Evolutionary conservation across 1,284 basidiomycete species (phyloP).

Genomic region (Anthracocystis setariae): DNA sequence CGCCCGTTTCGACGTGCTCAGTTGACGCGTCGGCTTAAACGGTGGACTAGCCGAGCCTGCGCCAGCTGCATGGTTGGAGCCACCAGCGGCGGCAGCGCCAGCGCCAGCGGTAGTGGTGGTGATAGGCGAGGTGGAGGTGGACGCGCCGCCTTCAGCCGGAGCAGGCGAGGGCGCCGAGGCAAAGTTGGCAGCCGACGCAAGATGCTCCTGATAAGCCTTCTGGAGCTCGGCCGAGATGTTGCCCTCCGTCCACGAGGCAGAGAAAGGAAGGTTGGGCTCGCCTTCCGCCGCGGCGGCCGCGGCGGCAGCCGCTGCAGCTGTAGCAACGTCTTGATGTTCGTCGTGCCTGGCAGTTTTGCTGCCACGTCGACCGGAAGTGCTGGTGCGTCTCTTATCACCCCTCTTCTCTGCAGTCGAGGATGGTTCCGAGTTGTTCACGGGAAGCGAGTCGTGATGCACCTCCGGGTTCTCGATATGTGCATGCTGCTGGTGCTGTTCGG

Average conservation of each 20-base stretch:
- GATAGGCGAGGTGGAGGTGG: neutral
- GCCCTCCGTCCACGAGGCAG: conserved; percentile 29
- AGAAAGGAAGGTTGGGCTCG: conserved; percentile 11
- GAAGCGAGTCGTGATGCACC: conserved; percentile 24
- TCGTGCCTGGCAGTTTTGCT: conserved; percentile 22
- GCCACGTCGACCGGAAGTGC: neutral
- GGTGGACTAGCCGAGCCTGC: neutral
- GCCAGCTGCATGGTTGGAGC: neutral
- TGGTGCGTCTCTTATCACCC: conserved; percentile 23
- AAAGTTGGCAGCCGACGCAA: conserved; percentile 21
- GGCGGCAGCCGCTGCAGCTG: conserved; percentile 24
- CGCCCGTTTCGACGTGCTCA: conserved; percentile 58
- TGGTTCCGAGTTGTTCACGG: conserved; percentile 18
- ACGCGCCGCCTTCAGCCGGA: neutral
- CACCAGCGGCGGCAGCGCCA: too few species aligned
- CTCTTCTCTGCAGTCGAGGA: conserved; percentile 12
- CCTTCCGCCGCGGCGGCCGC: conserved; percentile 16
- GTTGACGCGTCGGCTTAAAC: conserved; percentile 41
- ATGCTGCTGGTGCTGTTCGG: conserved; percentile 29
- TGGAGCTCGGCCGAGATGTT: conserved; percentile 34
- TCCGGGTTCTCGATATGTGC: conserved; percentile 21
- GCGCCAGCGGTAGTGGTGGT: neutral
- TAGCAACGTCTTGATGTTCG: conserved; percentile 14
- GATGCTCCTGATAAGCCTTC: conserved; percentile 44
- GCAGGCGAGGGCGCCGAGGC: neutral